Conservation (phyloP, 306 rosid species). For the Psophocarpus tetragonolobus region DNA sequence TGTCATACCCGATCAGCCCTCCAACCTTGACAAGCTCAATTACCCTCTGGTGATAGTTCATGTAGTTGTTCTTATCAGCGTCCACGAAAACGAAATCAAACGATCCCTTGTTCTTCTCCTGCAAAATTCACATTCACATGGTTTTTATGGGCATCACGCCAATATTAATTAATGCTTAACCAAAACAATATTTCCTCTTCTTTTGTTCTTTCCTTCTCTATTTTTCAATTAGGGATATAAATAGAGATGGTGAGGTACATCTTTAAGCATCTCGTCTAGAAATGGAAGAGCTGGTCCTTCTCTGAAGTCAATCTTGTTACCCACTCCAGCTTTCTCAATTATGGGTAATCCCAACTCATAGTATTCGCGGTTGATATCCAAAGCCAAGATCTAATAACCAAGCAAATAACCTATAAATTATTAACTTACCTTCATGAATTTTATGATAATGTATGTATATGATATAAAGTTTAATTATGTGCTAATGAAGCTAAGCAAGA, state of each 20-base stretch:
- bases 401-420: not conserved
- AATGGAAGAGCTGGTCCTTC: constrained; percentile 89
- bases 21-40: constrained; percentile 79
- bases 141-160: too few relatives aligned
- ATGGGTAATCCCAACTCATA: constrained; percentile 74
- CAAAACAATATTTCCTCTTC: too few relatives aligned
- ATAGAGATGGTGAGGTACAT: constrained; percentile 38
- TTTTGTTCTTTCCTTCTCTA: not conserved
- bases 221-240: not conserved
- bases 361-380: constrained; percentile 79
- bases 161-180: too few relatives aligned
- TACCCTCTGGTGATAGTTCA: constrained; percentile 79
- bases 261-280: constrained; percentile 63
- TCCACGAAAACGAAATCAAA: constrained; percentile 80
- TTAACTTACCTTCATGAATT: not conserved
- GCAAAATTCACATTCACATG: constrained; percentile 11
- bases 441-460: not conserved
- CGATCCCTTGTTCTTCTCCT: constrained; percentile 64
- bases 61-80: constrained; percentile 82
- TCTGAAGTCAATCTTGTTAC: constrained; percentile 80
- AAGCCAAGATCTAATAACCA: constrained; percentile 65
- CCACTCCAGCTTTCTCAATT: constrained; percentile 74
- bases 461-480: not conserved
- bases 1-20: constrained; percentile 81
- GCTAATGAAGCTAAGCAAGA: not conserved